Conservation (phyloP, 1,284 basidiomycete genomes). For the Tetrapyrgos nigripes region DNA sequence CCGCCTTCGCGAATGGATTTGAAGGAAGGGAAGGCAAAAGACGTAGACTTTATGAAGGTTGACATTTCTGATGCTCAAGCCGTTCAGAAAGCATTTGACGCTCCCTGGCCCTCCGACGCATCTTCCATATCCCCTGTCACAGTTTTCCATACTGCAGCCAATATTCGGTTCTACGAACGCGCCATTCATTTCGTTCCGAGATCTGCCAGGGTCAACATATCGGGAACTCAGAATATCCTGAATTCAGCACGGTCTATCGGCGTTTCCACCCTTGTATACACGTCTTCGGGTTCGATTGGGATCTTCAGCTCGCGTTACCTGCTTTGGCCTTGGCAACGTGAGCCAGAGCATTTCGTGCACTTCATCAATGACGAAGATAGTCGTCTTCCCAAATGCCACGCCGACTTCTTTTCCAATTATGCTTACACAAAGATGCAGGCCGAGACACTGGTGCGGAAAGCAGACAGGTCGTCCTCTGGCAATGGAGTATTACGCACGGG, state of each 20-base stretch:
- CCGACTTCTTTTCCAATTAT: constrained; percentile 76
- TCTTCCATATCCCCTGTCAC: constrained; percentile 49
- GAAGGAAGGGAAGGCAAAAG: constrained; percentile 49
- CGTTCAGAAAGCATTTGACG: constrained; percentile 65
- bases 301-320: constrained; percentile 62
- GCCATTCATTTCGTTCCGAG: constrained; percentile 52
- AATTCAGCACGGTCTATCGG: constrained; percentile 50
- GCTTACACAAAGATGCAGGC: constrained; percentile 62
- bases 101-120: constrained; percentile 57
- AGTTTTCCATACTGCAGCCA: constrained; percentile 77
- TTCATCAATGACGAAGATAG: constrained; percentile 61
- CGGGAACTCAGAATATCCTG: constrained; percentile 69
- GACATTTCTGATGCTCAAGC: constrained; percentile 61
- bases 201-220: constrained; percentile 67
- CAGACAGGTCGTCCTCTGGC: constrained; percentile 50
- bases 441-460: constrained; percentile 61
- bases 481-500: constrained; percentile 61
- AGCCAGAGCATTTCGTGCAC: constrained; percentile 61
- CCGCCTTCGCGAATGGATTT: constrained; percentile 61
- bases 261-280: constrained; percentile 60
- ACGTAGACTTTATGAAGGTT: constrained; percentile 61
- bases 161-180: constrained; percentile 78
- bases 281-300: constrained; percentile 65
- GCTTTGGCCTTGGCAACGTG: constrained; percentile 75
- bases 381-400: constrained; percentile 51